phyloP scores from a whole-genome alignment of 352 stramenopile species.

The Hyaloperonospora brassicae region DNA sequence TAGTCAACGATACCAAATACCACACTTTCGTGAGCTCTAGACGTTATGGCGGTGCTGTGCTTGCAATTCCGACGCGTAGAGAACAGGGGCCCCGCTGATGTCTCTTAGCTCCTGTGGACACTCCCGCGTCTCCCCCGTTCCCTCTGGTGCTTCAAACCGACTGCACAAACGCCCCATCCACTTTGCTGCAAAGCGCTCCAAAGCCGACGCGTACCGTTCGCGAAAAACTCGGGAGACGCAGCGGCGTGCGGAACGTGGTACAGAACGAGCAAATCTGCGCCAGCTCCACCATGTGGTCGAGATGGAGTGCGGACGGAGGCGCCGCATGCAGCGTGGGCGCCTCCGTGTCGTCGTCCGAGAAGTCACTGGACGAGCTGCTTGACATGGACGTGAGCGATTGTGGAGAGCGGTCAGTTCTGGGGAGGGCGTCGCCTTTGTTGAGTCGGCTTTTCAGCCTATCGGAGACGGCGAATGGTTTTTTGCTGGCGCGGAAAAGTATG shows the following conservation, averaged over 20 bases:
- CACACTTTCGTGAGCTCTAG: constrained; percentile 18
- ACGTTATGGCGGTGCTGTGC: constrained; percentile 10
- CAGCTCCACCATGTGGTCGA: constrained; percentile 41
- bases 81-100: constrained; percentile 8
- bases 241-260: constrained; percentile 50
- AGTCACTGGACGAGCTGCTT: constrained; percentile 40
- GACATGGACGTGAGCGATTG: constrained; percentile 28
- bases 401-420: constrained; percentile 19
- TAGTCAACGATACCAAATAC: constrained; percentile 12
- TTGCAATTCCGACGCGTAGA: constrained; percentile 28
- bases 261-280: constrained; percentile 77
- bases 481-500: too few species aligned
- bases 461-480: not conserved
- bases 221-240: constrained; percentile 65
- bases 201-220: constrained; percentile 50
- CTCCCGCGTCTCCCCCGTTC: constrained; percentile 7
- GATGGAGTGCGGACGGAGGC: constrained; percentile 16
- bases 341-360: constrained; percentile 32
- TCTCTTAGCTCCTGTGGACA: constrained; percentile 1
- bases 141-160: constrained; percentile 7
- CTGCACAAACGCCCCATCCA: not conserved
- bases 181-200: not conserved
- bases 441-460: constrained; percentile 3
- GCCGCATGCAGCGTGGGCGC: constrained; percentile 5
- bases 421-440: constrained; percentile 10